phyloP scores from a whole-genome alignment of 75 land plant species.

The Larix kaempferi region DNA sequence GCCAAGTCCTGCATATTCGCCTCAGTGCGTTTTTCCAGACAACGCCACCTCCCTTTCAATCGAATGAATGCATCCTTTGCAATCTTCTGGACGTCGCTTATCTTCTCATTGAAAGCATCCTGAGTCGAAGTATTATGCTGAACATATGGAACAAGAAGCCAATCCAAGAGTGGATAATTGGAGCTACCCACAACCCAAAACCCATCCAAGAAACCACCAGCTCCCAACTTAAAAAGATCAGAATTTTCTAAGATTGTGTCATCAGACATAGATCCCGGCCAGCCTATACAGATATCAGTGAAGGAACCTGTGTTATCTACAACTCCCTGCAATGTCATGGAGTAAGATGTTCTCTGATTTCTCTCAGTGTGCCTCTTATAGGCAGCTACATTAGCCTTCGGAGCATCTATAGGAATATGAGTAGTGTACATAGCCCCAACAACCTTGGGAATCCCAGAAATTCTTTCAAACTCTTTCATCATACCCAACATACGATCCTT shows the following conservation, averaged over 20 bases:
- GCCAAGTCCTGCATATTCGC: constrained; percentile 93
- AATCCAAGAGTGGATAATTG: constrained; percentile 82
- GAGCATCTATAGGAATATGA: constrained; percentile 94
- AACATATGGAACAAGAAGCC: constrained; percentile 90
- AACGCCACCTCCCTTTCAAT: constrained; percentile 82
- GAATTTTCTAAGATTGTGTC: constrained; percentile 85
- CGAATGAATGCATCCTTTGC: constrained; percentile 70
- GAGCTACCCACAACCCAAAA: constrained; percentile 78
- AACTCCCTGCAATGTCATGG: constrained; percentile 92
- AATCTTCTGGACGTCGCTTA: constrained; percentile 57
- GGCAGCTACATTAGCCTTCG: constrained; percentile 82
- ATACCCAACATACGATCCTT: constrained; percentile 5
- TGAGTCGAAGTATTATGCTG: constrained; percentile 91
- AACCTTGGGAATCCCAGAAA: constrained; percentile 78
- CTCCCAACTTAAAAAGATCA: constrained; percentile 63
- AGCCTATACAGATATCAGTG: constrained; percentile 93
- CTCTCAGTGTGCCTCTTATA: constrained; percentile 92
- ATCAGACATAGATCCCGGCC: constrained; percentile 92
- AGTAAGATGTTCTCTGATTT: constrained; percentile 91
- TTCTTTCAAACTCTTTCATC: constrained; percentile 62
- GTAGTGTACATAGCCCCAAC: constrained; percentile 95
- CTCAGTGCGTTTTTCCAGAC: constrained; percentile 91
- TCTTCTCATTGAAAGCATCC: constrained; percentile 87
- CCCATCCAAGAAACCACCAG: constrained; percentile 49
- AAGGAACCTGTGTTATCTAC: constrained; percentile 76